Base-by-base conservation (phyloP, 2,329 filamentous ascomycete genomes). In the Ceratocystis albifundus region DNA sequence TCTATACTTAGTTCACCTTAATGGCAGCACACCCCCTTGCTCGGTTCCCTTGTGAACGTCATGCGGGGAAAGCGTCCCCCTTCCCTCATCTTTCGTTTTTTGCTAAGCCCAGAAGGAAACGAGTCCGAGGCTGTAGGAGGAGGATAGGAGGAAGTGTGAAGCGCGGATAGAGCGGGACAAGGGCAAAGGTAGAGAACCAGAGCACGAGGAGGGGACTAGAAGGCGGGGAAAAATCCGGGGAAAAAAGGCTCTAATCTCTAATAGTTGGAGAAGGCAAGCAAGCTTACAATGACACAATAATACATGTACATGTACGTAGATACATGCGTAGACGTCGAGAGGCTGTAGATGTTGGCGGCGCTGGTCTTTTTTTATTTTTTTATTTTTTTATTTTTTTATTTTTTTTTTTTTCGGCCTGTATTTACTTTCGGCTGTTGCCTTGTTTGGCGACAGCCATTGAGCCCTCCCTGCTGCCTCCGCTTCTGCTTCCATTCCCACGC, bases 81-180 rank as follows among this genome's bases (percentile, higher is more conserved):
- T n/a, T n/a, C 32, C 36, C 36, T 25, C 53, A 57, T 57, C 53
- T 57, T 57, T n/a, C 46, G 10, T 57, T 57, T 17, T 10, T 7
- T 57, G 53, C 53, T 57, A 57, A 22, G 53, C 53, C 53, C 15
- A 57, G 53, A 57, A 57, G 25, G 53, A 57, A 30, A 57, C 10
- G 22, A 30, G 53, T 4, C n/a, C 10, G 25, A 17, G 22, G 10
- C 10, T 57, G 22, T 57, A 30, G 25, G 15, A 57, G 15, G 10
- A 7, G 17, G 22, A 10, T 57, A 30, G 25, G 15, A 57, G 15
- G 10, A 7, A 28, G 22, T 30, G 17, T 5, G 25, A 50, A 50
- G 46, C n/a, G 46, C 46, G 46, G 46, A 22, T 20, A 22, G 22
- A 20, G 46, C 46, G 46, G 46, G 45, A 46, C 8, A 36, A 36